phyloP scores from a whole-genome alignment of 345 rosid species.

The Citrus unshiu region DNA sequence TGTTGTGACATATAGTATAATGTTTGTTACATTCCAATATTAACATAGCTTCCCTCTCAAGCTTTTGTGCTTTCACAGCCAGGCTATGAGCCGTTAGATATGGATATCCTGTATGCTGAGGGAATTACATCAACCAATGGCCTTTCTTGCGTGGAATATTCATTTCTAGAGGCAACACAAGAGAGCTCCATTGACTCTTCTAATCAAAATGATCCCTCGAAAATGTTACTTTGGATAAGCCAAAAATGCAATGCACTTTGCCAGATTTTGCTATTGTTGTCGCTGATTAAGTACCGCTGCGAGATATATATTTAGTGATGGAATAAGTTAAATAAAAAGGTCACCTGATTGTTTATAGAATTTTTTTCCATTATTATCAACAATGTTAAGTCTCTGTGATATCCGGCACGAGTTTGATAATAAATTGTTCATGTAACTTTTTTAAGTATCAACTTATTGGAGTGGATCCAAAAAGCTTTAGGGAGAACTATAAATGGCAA shows the following conservation, averaged over 20 bases:
- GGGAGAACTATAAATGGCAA: conserved; percentile 75
- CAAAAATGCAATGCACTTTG: background rate
- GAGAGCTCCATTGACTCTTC: conserved; percentile 22
- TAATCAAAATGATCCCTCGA: conserved; percentile 38
- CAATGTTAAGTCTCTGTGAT: too few species aligned
- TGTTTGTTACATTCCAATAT: background rate
- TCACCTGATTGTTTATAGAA: background rate
- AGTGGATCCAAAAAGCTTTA: conserved; percentile 57
- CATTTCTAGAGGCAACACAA: conserved; percentile 41
- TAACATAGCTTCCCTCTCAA: conserved; percentile 32
- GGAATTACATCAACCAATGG: conserved; percentile 65
- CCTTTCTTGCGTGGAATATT: conserved; percentile 71
- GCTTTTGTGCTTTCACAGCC: conserved; percentile 68
- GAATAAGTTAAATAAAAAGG: too few species aligned
- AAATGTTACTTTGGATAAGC: conserved; percentile 36
- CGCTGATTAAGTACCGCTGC: background rate
- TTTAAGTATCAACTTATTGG: conserved; percentile 73
- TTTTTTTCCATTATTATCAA: too few species aligned
- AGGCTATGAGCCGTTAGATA: conserved; percentile 70
- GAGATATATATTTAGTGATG: background rate
- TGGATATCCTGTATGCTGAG: conserved; percentile 78
- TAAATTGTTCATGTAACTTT: background rate
- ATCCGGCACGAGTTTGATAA: too few species aligned
- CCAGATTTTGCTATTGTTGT: background rate
- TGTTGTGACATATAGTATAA: background rate